These are phyloP conservation scores for Backusella psychrophila DNA, from an alignment of 192 early-diverging fungal genomes.

Conservation along the genomic window DNA sequence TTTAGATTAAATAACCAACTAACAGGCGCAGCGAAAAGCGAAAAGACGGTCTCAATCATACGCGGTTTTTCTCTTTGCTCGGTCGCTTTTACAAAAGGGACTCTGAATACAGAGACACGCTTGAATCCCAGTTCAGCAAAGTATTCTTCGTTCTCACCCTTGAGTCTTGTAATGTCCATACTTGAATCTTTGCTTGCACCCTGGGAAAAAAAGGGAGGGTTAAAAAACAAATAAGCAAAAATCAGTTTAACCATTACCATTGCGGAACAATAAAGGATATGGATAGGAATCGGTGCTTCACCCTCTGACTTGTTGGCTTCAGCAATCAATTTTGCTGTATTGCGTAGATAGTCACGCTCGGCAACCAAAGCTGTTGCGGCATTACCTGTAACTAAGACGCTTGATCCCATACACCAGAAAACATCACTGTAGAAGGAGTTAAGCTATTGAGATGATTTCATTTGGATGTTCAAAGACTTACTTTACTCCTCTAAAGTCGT, in stretches of 20 bases:
- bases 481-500: not conserved
- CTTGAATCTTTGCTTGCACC: not conserved
- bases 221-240: not conserved
- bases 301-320: conserved; percentile 38
- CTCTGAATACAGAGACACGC: not conserved
- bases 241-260: not conserved
- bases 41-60: conserved; percentile 2
- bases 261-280: not conserved
- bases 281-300: not conserved
- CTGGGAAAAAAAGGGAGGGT: not conserved
- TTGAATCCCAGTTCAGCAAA: not conserved
- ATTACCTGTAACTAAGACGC: conserved; percentile 57
- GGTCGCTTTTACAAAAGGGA: not conserved
- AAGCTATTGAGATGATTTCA: not conserved
- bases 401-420: conserved; percentile 73
- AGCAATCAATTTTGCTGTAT: conserved; percentile 56
- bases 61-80: not conserved
- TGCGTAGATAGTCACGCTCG: conserved; percentile 75
- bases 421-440: conserved; percentile 42
- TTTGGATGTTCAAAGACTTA: not conserved
- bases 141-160: conserved; percentile 35
- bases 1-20: not conserved
- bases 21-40: not conserved
- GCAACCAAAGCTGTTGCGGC: conserved; percentile 67
- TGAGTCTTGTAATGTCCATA: conserved; percentile 47